Base-by-base conservation (phyloP, 305 asterid genomes). In the Fraxinus sp. region DNA sequence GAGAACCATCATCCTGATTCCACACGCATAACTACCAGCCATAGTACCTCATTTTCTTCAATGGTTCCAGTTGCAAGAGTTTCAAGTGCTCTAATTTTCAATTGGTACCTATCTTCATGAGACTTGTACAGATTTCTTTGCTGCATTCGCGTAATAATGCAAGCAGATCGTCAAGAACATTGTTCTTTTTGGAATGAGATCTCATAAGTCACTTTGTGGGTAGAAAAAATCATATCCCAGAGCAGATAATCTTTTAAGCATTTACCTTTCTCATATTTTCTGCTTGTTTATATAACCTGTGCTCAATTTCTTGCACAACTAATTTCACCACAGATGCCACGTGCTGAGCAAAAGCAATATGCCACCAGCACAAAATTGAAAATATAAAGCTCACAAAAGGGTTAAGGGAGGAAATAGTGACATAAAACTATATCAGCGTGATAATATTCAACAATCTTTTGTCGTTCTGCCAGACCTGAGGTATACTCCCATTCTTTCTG, bases 221-320 rank as follows among this genome's bases (percentile, higher is more conserved):
- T 71, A 76, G 68, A 32, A 33, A 75, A 82, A 64, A 59, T 57
- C 62, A 26, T 46, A 57, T 52, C 77, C 68, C 43, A 81, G 83
- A 78, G 83, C 77, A 24, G 72, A 80, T 39, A 80, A 59, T 84
- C 59, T 75, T 2, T 81, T 68, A 28, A 26, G 75, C 74, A 66
- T 66, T 68, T 88, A 95, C 98, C 99, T 92, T 95, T 83, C 76
- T 90, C 90, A 87, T 84, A 86, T 82, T 90, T 75, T 92, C 93
- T 46, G 88, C 86, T 83, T 90, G 94, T 79, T 87, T 91, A 71
- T 90, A 89, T 90, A 88, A 89, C 79, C 94, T 94, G 75, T 82
- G 96, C 90, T 95, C 98, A 85, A 94, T 90, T 90, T 94, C 98
- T 92, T 90, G 95, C 78, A 92, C 87, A 62, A 93, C 89, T 77